Percentiles rank a stretch among this genome's conserved stretches.
These are phyloP conservation scores for Pachyrhizus erosus DNA, from an alignment of 306 rosid genomes.

Conservation along the genomic window DNA sequence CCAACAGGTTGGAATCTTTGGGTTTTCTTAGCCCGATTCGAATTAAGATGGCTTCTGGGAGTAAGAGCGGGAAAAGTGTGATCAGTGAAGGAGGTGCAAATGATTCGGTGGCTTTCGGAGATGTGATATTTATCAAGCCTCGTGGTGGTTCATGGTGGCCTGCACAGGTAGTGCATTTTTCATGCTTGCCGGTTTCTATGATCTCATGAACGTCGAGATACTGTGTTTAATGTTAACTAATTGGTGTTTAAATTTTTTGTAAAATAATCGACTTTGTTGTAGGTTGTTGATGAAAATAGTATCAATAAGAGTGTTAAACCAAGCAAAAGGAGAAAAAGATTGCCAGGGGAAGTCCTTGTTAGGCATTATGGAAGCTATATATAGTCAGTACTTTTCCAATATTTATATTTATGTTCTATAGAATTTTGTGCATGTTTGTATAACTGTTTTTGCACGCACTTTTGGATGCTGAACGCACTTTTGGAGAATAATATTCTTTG, in stretches of 20 bases:
- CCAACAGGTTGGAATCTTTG: constrained; percentile 11
- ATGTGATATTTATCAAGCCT: constrained; percentile 55
- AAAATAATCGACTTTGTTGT: constrained; percentile 35
- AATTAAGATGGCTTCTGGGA: constrained; percentile 38
- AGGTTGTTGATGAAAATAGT: constrained; percentile 65
- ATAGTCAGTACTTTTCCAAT: constrained; percentile 52
- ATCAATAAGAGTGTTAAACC: constrained; percentile 47
- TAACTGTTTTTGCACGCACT: neutral
- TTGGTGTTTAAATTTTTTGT: constrained; percentile 17
- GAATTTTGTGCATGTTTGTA: neutral
- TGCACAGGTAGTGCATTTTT: constrained; percentile 59
- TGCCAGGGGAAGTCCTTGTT: constrained; percentile 56
- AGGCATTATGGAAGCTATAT: constrained; percentile 74
- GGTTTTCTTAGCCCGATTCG: constrained; percentile 17
- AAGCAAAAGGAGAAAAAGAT: constrained; percentile 4
- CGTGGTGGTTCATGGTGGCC: constrained; percentile 74
- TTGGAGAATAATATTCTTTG: neutral
- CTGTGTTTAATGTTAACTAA: neutral
- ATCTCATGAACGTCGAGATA: neutral
- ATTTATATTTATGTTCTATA: constrained; percentile 1
- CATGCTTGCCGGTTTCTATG: neutral
- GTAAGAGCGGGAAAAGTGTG: constrained; percentile 20
- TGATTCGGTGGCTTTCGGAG: constrained; percentile 51
- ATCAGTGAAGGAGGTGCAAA: constrained; percentile 33
- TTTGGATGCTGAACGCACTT: neutral